A percentile compares a stretch with the other conserved stretches of the same genome.
phyloP scores from a whole-genome alignment of 192 early-diverging fungal genomes.

The Mortierella hygrophila region DNA sequence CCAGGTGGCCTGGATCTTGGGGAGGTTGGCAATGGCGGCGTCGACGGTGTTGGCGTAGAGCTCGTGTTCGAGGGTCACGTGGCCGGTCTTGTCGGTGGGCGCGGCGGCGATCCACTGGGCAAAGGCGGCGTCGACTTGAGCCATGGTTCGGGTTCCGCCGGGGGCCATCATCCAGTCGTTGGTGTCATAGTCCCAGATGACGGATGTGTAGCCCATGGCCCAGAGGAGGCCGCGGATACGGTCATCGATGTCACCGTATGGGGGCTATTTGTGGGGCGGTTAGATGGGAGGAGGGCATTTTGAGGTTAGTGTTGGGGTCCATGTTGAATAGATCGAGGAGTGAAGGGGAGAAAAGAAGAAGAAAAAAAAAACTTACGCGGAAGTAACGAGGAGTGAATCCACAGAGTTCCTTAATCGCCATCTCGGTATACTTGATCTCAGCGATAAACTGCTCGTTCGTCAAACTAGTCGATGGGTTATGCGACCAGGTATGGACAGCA shows the following conservation, averaged over 20 bases:
- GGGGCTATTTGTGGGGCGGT: constrained; percentile 19
- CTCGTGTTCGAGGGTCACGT: constrained; percentile 63
- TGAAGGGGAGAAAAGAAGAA: not conserved
- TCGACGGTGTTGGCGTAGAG: constrained; percentile 57
- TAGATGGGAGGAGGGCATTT: not conserved
- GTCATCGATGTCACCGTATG: constrained; percentile 40
- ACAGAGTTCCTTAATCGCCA: constrained; percentile 64
- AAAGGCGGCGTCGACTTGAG: constrained; percentile 52
- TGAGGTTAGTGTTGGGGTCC: not conserved
- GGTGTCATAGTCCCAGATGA: constrained; percentile 69
- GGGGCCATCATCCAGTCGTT: constrained; percentile 63
- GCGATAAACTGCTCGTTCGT: constrained; percentile 77
- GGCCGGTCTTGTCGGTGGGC: constrained; percentile 53
- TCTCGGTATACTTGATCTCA: constrained; percentile 75
- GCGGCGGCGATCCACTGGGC: constrained; percentile 59
- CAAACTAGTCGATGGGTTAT: constrained; percentile 66
- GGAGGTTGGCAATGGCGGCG: constrained; percentile 59
- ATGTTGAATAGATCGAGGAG: not conserved
- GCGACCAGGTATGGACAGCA: constrained; percentile 64
- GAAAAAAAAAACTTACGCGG: constrained; percentile 31
- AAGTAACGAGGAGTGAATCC: constrained; percentile 63
- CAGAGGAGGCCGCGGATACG: constrained; percentile 39
- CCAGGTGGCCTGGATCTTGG: constrained; percentile 47
- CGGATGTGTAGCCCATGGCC: constrained; percentile 57
- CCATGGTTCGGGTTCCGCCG: constrained; percentile 22